phyloP scores from a whole-genome alignment of 2,329 filamentous ascomycete genomes.

The Dactylellina sp. region DNA sequence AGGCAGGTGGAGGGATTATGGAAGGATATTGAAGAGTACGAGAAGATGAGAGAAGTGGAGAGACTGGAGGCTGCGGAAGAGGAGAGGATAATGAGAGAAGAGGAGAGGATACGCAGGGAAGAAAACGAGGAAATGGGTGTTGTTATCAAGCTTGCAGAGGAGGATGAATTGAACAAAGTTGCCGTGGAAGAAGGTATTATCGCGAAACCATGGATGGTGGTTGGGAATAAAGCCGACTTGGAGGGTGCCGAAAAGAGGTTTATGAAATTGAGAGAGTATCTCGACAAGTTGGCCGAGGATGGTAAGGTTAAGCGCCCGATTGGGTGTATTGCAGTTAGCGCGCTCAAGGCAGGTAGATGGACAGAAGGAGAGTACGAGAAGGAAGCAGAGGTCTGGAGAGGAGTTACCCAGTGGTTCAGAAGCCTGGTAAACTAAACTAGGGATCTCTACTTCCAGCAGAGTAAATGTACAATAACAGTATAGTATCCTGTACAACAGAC shows the following conservation, averaged over 20 bases:
- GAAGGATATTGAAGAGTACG: constrained; percentile 90
- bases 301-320: constrained; percentile 39
- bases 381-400: constrained; percentile 41
- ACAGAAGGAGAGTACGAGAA: constrained; percentile 38
- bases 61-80: constrained; percentile 58
- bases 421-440: constrained; percentile 37
- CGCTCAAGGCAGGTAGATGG: constrained; percentile 48
- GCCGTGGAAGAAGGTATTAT: constrained; percentile 64
- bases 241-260: constrained; percentile 84
- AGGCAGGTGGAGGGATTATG: constrained; percentile 82
- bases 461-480: too few relatives aligned
- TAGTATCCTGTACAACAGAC: too few relatives aligned
- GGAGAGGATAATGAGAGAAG: constrained; percentile 42
- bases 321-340: constrained; percentile 53
- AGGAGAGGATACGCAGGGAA: constrained; percentile 35
- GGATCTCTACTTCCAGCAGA: not conserved
- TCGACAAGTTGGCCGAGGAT: constrained; percentile 72
- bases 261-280: constrained; percentile 74
- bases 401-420: constrained; percentile 49
- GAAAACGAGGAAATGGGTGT: constrained; percentile 25
- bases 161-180: constrained; percentile 29
- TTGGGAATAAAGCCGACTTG: constrained; percentile 92
- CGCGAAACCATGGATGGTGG: constrained; percentile 96
- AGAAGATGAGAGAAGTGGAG: constrained; percentile 62
- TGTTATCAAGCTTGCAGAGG: constrained; percentile 28